Conservation (phyloP, 805 yeast species). For the Saturnispora besseyi region DNA sequence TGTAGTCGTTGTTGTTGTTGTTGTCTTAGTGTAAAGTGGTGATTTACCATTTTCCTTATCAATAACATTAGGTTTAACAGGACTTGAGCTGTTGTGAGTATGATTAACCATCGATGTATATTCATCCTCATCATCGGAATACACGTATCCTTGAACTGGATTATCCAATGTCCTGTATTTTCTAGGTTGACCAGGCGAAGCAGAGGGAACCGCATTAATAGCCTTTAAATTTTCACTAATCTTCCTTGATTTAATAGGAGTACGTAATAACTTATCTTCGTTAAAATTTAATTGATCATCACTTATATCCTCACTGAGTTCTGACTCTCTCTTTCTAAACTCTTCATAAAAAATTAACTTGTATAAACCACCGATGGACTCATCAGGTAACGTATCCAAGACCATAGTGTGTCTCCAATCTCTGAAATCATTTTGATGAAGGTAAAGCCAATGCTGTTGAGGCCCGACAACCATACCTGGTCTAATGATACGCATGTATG, state of each 20-base stretch:
- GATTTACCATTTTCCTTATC: slow-evolving; percentile 25
- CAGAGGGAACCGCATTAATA: slow-evolving; percentile 69
- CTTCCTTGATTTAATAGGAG: slow-evolving; percentile 67
- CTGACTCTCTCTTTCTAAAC: slow-evolving; percentile 39
- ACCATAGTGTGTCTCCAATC: slow-evolving; percentile 95
- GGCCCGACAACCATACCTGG: slow-evolving; percentile 99
- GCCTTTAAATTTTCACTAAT: slow-evolving; percentile 57
- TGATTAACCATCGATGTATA: slow-evolving; percentile 14
- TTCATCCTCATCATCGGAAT: slow-evolving; percentile 30
- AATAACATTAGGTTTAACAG: slow-evolving; percentile 17
- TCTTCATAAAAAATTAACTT: slow-evolving; percentile 56
- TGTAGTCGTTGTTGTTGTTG: slow-evolving; percentile 43
- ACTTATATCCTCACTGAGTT: slow-evolving; percentile 18
- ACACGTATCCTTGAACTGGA: slow-evolving; percentile 25
- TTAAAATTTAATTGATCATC: slow-evolving; percentile 21
- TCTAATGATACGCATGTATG: slow-evolving; percentile 89
- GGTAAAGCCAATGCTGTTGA: slow-evolving; percentile 96
- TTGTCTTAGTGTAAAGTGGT: slow-evolving; percentile 35
- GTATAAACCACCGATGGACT: slow-evolving; percentile 56
- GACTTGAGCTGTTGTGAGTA: slow-evolving; percentile 13
- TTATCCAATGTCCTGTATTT: slow-evolving; percentile 39
- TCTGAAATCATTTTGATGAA: slow-evolving; percentile 91
- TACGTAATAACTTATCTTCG: slow-evolving; percentile 38
- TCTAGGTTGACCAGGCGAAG: slow-evolving; percentile 96
- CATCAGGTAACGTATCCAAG: slow-evolving; percentile 58